Conservation (phyloP, 2,329 filamentous ascomycete genomes). For the Tolypocladium paradoxum region DNA sequence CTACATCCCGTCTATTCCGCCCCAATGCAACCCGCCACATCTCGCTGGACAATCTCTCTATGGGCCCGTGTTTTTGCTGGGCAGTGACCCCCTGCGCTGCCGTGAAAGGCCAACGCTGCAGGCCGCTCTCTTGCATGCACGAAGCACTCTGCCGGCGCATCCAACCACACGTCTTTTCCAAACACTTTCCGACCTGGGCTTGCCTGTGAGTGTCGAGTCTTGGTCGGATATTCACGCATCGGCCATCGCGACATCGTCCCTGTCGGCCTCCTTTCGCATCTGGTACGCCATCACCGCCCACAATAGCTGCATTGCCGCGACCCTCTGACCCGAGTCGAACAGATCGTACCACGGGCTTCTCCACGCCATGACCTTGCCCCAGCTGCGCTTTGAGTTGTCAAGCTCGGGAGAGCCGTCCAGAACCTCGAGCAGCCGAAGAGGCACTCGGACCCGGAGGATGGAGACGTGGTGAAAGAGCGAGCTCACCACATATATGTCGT, state of each 20-base stretch:
- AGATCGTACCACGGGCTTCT: conserved; percentile 53
- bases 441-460: conserved; percentile 48
- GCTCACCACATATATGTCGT: conserved; percentile 53
- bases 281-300: conserved; percentile 52
- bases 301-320: conserved; percentile 44
- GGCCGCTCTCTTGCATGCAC: not conserved
- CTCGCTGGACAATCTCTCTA: not conserved
- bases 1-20: not conserved
- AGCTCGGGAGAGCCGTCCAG: conserved; percentile 34
- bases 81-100: not conserved
- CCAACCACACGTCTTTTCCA: not conserved
- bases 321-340: conserved; percentile 40
- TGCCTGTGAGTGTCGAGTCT: not conserved
- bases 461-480: conserved; percentile 52
- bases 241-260: not conserved
- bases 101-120: not conserved
- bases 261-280: conserved; percentile 34
- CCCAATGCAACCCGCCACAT: not conserved
- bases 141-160: not conserved
- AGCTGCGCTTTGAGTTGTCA: conserved; percentile 27
- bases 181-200: not conserved
- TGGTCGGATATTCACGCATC: conserved; percentile 4
- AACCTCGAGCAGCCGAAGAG: conserved; percentile 38
- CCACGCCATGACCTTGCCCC: conserved; percentile 43
- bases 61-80: not conserved